A percentile compares a stretch with the other conserved stretches of the same genome.
These are phyloP conservation scores for Lachancea quebecensis DNA, from an alignment of 805 yeast genomes.

Conservation along the genomic window DNA sequence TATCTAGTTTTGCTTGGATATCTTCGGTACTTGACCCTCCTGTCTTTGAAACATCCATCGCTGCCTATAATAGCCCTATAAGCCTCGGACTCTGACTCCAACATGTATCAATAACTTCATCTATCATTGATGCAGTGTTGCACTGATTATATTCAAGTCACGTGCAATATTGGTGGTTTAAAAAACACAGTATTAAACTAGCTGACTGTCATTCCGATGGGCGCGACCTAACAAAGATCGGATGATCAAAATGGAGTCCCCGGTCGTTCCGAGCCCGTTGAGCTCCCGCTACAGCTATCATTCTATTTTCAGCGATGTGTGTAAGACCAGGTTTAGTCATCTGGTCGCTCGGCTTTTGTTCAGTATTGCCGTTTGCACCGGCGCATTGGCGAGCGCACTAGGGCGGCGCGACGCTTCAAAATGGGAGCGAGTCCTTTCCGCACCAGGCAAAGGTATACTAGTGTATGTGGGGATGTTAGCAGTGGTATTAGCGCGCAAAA, in stretches of 20 bases:
- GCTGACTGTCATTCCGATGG: background rate
- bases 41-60: slow-evolving; percentile 22
- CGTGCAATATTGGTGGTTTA: background rate
- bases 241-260: background rate
- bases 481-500: slow-evolving; percentile 35
- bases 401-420: slow-evolving; percentile 18
- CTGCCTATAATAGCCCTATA: too few relatives aligned
- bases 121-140: too few relatives aligned
- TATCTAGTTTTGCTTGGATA: slow-evolving; percentile 35
- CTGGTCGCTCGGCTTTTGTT: slow-evolving; percentile 32
- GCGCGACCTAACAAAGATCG: background rate
- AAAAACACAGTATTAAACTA: background rate
- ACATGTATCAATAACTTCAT: too few relatives aligned
- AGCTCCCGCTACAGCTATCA: slow-evolving; percentile 31
- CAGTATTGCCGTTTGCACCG: slow-evolving; percentile 25
- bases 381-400: slow-evolving; percentile 20
- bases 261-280: slow-evolving; percentile 1
- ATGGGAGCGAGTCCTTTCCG: slow-evolving; percentile 18
- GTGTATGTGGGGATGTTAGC: slow-evolving; percentile 29
- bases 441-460: slow-evolving; percentile 26
- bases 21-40: slow-evolving; percentile 19
- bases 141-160: too few relatives aligned
- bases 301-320: slow-evolving; percentile 35
- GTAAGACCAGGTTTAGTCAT: slow-evolving; percentile 36
- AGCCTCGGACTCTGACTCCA: too few relatives aligned